Conservation (phyloP, 108 stramenopile genomes). For the Cylindrotheca fusiformis region DNA sequence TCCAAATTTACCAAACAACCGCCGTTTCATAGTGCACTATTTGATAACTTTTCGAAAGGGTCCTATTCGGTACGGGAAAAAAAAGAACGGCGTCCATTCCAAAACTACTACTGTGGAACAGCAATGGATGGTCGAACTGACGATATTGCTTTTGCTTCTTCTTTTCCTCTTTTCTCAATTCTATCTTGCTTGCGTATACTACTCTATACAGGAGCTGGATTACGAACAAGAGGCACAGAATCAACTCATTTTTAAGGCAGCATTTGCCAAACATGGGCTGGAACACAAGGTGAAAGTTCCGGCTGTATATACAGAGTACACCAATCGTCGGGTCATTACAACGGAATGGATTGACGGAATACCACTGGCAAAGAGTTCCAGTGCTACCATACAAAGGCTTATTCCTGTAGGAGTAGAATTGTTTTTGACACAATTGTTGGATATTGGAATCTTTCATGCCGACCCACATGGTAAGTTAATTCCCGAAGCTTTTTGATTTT, state of each 20-base stretch:
- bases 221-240: constrained; percentile 91
- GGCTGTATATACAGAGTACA: constrained; percentile 69
- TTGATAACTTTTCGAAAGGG: constrained; percentile 43
- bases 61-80: constrained; percentile 48
- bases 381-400: constrained; percentile 55
- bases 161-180: constrained; percentile 6
- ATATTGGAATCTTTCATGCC: constrained; percentile 82
- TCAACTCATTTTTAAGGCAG: constrained; percentile 68
- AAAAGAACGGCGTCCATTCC: not conserved
- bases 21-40: constrained; percentile 46
- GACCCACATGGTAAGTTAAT: constrained; percentile 67
- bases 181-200: constrained; percentile 17
- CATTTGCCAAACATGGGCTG: constrained; percentile 46
- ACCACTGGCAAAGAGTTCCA: constrained; percentile 57
- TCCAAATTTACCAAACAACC: constrained; percentile 60
- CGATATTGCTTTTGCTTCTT: not conserved
- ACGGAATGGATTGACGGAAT: constrained; percentile 93
- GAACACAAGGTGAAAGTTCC: constrained; percentile 84
- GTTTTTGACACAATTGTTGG: constrained; percentile 82
- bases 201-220: constrained; percentile 80
- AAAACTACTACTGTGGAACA: not conserved
- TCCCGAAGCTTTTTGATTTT: constrained; percentile 5
- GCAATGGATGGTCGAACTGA: too few relatives aligned
- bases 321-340: constrained; percentile 81
- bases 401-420: constrained; percentile 87